Evolutionary conservation across 495 filamentous ascomycete genomes (phyloP), one percentile per base, ranked within the genome.

Genomic region (Penicillium arizonense): DNA sequence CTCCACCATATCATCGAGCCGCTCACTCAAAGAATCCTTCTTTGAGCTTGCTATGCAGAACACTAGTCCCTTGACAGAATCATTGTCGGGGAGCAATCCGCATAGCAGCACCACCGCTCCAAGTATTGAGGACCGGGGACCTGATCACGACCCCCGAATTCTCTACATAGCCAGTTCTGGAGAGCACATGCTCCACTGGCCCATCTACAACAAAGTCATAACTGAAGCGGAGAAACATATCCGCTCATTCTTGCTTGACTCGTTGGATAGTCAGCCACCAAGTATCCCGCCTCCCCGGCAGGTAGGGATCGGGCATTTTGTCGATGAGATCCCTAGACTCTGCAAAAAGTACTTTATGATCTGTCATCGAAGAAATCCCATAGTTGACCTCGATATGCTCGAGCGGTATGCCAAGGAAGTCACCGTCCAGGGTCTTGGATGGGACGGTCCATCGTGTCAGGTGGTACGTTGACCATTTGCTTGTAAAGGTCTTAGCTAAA

Each of bases 141-240:
- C 24, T n/a, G 53, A 64, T 2, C 53, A 67, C 37, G 61, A 67
- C 52, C 61, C 63, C 32, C 43, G 50, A 34, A 41, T 52, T n/a
- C 39, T 64, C 21, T 67, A 62, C 36, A 50, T 54, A 18, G 61
- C 61, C 14, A 64, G 58, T 33, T 64, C 63, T n/a, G 40, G 61
- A 10, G 61, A 67, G 50, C 49, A 55, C 10, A 64, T 67, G 63
- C 55, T 67, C 23, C 63, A 61, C 18, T 67, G 63, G 63, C 63
- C 61, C 21, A 44, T 67, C 3, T 64, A 44, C 41, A 57, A 61
- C 10, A 49, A 43, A 16, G 50, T 67, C 14, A 54, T 64, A 14
- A 59, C 63, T 26, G 56, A 62, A 20, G 44, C 57, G 8, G 63
- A 67, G 24, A 62, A 45, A 28, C 46, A 64, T 49, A 56, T 59